These are phyloP conservation scores for Crotalaria pallida DNA, from an alignment of 306 rosid species.

Conservation along the genomic window DNA sequence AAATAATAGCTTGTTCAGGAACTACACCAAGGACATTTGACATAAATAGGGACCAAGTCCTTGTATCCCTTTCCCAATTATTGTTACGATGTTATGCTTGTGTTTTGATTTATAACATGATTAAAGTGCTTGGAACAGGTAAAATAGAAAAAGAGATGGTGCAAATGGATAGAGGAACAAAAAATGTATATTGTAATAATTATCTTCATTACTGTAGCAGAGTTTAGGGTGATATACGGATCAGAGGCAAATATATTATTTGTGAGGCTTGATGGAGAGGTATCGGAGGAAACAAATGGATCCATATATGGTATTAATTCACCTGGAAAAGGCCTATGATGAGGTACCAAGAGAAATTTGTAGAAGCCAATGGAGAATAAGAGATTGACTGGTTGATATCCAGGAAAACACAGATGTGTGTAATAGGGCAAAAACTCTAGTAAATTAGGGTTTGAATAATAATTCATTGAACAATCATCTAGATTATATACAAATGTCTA, in stretches of 20 bases:
- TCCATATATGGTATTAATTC: no score
- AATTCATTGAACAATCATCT: no score
- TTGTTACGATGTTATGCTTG: background rate
- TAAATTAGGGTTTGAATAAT: no score
- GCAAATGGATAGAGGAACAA: background rate
- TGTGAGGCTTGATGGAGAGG: background rate
- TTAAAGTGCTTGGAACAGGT: background rate
- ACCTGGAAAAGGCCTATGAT: no score
- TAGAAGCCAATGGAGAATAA: no score
- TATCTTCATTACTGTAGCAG: background rate
- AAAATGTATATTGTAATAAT: background rate
- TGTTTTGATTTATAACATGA: background rate
- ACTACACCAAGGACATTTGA: background rate
- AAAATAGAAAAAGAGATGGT: background rate
- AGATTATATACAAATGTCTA: no score
- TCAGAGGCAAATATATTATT: no score
- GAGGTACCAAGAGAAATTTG: no score
- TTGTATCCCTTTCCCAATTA: background rate
- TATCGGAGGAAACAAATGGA: background rate
- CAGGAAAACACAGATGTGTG: no score
- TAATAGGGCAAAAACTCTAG: no score
- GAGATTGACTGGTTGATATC: no score
- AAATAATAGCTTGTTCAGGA: background rate
- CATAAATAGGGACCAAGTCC: background rate
- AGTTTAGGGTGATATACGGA: background rate